Evolutionary conservation across 345 rosid genomes (phyloP).

Genomic region (Passiflora organensis): DNA sequence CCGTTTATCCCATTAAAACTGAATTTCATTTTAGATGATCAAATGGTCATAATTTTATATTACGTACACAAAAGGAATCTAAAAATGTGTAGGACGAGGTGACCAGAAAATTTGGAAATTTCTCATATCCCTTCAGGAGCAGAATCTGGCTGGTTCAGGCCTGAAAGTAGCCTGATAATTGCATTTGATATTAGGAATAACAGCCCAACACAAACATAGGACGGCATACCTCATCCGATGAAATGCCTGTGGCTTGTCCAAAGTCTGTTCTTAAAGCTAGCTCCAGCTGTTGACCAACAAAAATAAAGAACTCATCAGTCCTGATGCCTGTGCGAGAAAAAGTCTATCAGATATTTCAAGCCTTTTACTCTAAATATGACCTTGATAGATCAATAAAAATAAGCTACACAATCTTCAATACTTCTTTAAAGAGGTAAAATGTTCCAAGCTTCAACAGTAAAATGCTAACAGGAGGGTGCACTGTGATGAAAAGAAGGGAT

Average conservation of each 20-base stretch:
- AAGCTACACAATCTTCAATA: no score
- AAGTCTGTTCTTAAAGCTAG: slow-evolving; percentile 54
- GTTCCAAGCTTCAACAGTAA: no score
- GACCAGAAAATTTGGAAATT: no score
- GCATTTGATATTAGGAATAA: background rate
- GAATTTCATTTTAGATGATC: no score
- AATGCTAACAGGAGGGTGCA: no score
- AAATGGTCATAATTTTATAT: no score
- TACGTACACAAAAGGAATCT: no score
- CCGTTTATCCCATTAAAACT: no score
- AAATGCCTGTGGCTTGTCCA: slow-evolving; percentile 42
- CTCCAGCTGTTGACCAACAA: slow-evolving; percentile 58
- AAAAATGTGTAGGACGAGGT: no score
- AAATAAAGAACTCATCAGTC: slow-evolving; percentile 3
- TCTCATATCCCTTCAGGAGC: no score
- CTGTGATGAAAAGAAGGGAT: no score
- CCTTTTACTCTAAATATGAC: background rate
- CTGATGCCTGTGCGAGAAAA: slow-evolving; percentile 1
- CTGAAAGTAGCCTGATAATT: background rate
- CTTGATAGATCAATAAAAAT: background rate
- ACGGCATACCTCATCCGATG: slow-evolving; percentile 56
- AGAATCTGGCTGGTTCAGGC: background rate
- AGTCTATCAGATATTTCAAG: background rate
- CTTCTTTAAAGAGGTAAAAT: no score
- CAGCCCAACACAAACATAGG: slow-evolving; percentile 1